Conservation (phyloP, 139 green algal genomes). For the Nannochloris sp. region DNA sequence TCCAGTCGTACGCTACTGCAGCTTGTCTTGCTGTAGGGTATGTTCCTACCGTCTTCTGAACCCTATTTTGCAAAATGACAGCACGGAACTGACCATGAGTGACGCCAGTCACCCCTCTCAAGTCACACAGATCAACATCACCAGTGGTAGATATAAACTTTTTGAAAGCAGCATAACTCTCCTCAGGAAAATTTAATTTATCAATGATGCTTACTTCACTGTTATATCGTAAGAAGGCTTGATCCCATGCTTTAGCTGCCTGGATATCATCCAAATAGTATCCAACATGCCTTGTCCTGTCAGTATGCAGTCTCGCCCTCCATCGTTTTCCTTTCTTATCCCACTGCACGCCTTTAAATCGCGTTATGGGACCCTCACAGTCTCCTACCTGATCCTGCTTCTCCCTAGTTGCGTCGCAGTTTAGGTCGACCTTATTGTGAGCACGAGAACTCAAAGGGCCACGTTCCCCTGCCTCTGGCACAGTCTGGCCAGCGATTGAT, state of each 20-base stretch:
- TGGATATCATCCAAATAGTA: constrained; percentile 23
- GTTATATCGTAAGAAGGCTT: constrained; percentile 14
- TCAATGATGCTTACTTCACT: neutral
- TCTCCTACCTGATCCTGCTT: neutral
- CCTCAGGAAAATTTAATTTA: constrained; percentile 23
- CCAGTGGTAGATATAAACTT: constrained; percentile 3
- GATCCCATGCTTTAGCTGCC: constrained; percentile 24
- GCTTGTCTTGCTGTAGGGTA: constrained; percentile 28
- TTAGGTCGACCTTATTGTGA: no score
- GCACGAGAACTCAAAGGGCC: no score
- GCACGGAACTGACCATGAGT: constrained; percentile 3
- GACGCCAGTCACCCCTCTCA: constrained; percentile 2
- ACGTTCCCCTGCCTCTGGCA: no score
- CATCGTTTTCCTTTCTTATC: constrained; percentile 18
- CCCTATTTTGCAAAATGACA: constrained; percentile 10
- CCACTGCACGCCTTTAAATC: constrained; percentile 24
- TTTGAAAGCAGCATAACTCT: constrained; percentile 14
- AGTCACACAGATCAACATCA: neutral
- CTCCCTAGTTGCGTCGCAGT: neutral
- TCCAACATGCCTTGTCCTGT: constrained; percentile 28
- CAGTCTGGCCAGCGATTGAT: no score
- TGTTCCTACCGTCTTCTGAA: constrained; percentile 1
- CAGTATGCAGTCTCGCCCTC: constrained; percentile 27
- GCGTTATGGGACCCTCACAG: neutral
- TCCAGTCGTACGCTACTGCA: constrained; percentile 28